Percentiles rank a stretch among this genome's conserved stretches.
These are phyloP conservation scores for Cyberlindnera euphorbiae DNA, from an alignment of 805 yeast species.

Conservation along the genomic window DNA sequence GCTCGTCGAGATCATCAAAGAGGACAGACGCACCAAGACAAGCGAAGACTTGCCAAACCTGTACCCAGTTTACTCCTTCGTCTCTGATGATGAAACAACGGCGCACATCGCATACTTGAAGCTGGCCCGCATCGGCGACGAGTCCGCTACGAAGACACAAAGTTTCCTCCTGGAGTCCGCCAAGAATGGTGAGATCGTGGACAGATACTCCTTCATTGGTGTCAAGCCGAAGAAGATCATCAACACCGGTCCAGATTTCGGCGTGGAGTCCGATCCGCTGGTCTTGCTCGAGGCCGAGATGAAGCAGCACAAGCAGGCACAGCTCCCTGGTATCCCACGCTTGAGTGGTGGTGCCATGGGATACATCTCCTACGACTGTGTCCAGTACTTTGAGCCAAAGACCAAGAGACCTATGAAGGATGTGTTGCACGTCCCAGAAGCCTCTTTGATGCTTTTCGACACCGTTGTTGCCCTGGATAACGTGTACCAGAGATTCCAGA, in stretches of 20 bases:
- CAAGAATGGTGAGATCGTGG: slow-evolving; percentile 80
- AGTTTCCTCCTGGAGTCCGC: slow-evolving; percentile 90
- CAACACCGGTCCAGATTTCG: slow-evolving; percentile 69
- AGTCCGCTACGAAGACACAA: slow-evolving; percentile 45
- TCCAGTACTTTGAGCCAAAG: slow-evolving; percentile 92
- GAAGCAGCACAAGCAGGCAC: slow-evolving; percentile 58
- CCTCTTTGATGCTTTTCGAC: slow-evolving; percentile 87
- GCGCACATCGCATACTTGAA: slow-evolving; percentile 90
- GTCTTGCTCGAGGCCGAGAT: slow-evolving; percentile 70
- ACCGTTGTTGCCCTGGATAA: slow-evolving; percentile 88
- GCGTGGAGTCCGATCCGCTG: slow-evolving; percentile 69
- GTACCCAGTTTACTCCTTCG: slow-evolving; percentile 74
- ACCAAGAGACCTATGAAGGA: slow-evolving; percentile 75
- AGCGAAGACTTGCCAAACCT: slow-evolving; percentile 48
- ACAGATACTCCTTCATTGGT: slow-evolving; percentile 90
- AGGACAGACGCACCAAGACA: slow-evolving; percentile 28
- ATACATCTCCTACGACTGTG: slow-evolving; percentile 92
- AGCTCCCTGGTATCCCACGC: slow-evolving; percentile 75
- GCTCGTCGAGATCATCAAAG: slow-evolving; percentile 36
- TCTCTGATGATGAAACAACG: slow-evolving; percentile 73
- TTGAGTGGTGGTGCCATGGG: slow-evolving; percentile 97
- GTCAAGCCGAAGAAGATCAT: slow-evolving; percentile 76
- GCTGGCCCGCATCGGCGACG: slow-evolving; percentile 56
- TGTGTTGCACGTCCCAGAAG: slow-evolving; percentile 82
- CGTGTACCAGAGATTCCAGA: slow-evolving; percentile 88